These are phyloP conservation scores for Chlorella vulgaris DNA, from an alignment of 139 green algal genomes.

Conservation along the genomic window DNA sequence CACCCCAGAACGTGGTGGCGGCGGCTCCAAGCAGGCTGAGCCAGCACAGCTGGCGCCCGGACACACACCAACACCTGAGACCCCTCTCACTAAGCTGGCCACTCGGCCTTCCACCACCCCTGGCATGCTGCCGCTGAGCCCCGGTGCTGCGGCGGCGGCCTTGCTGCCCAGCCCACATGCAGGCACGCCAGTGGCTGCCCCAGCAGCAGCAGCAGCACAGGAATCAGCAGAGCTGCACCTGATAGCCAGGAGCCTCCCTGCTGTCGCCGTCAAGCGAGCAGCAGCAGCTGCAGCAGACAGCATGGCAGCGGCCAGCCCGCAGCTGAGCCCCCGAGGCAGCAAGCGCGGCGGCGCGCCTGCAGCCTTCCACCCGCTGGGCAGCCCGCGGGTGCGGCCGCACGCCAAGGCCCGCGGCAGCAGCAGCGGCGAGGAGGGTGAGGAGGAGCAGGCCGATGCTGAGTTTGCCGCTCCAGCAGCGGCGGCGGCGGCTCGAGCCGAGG, in stretches of 20 bases:
- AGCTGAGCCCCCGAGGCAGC: conserved; percentile 6
- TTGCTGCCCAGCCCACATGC: background rate
- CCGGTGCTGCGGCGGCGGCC: conserved; percentile 9
- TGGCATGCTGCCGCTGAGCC: conserved; percentile 17
- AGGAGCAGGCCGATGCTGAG: background rate
- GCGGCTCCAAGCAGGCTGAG: background rate
- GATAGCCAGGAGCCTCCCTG: too few relatives aligned
- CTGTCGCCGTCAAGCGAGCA: too few relatives aligned
- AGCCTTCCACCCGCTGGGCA: background rate
- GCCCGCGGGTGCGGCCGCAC: background rate
- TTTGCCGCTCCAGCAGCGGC: background rate
- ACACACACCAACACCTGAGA: conserved; percentile 29
- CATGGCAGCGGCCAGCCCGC: background rate
- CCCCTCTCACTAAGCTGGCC: conserved; percentile 20
- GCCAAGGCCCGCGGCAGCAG: background rate
- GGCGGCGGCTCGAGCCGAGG: too few relatives aligned
- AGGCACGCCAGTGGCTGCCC: background rate
- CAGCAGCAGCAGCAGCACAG: too few relatives aligned
- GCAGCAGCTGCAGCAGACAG: too few relatives aligned
- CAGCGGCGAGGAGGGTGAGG: conserved; percentile 1
- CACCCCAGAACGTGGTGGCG: conserved; percentile 1
- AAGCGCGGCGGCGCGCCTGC: background rate
- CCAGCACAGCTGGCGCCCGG: background rate
- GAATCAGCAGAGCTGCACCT: too few relatives aligned
- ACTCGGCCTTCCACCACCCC: conserved; percentile 22